phyloP scores from a whole-genome alignment of 257 asterid genomes.

The Solanum medicagineum region DNA sequence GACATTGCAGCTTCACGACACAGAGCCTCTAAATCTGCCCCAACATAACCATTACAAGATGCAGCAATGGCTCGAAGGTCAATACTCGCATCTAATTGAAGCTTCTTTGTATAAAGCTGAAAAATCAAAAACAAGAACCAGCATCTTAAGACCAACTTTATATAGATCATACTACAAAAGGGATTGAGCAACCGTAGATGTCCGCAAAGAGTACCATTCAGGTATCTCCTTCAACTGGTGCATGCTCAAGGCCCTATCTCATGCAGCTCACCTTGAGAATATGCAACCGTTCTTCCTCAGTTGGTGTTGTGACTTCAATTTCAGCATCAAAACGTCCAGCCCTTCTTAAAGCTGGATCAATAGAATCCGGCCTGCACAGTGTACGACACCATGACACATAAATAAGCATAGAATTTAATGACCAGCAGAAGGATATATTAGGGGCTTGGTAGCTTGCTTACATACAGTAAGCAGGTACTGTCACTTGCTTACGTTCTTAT shows the following conservation, averaged over 20 bases:
- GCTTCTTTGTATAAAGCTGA: constrained; percentile 75
- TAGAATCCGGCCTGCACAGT: constrained; percentile 53
- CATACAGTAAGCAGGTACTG: neutral
- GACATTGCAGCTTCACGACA: constrained; percentile 81
- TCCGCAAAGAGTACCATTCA: neutral
- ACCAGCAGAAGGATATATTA: neutral
- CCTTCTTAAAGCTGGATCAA: constrained; percentile 93
- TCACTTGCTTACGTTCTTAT: neutral
- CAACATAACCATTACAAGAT: constrained; percentile 92
- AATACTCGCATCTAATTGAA: constrained; percentile 49
- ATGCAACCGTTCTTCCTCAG: constrained; percentile 67
- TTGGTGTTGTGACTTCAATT: constrained; percentile 88
- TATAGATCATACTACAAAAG: neutral
- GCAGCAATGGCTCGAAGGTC: constrained; percentile 60
- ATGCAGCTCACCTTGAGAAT: constrained; percentile 49
- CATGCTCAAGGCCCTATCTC: neutral
- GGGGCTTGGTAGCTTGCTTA: neutral
- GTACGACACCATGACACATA: neutral
- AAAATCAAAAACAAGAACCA: neutral
- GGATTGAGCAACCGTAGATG: neutral
- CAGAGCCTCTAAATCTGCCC: constrained; percentile 93
- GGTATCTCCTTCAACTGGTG: neutral
- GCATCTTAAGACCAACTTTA: neutral
- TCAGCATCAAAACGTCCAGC: constrained; percentile 94
- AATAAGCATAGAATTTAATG: neutral